Percentiles rank a stretch among this genome's conserved stretches.
phyloP scores from a whole-genome alignment of 441 rosid genomes.

The Populus trichocarpa region DNA sequence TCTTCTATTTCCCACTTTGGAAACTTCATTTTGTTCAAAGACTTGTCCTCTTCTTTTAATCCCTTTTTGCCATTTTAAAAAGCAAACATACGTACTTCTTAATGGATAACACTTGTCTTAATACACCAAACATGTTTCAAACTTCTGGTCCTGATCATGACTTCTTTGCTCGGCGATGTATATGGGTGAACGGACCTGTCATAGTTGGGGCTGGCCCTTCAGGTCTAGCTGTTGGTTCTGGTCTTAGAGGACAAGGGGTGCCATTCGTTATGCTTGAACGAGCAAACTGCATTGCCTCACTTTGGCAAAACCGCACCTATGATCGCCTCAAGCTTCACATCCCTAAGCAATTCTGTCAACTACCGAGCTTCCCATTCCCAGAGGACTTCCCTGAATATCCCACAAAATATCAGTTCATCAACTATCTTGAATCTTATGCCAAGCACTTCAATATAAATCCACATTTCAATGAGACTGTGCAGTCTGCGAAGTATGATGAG shows the following conservation, averaged over 20 bases:
- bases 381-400: slow-evolving; percentile 26
- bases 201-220: slow-evolving; percentile 32
- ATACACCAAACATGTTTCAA: slow-evolving; percentile 38
- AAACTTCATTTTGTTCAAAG: not conserved
- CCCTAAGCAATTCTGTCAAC: slow-evolving; percentile 34
- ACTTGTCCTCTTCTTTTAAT: not conserved
- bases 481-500: slow-evolving; percentile 24
- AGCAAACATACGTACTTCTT: not conserved
- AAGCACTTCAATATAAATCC: slow-evolving; percentile 24
- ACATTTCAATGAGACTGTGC: slow-evolving; percentile 24
- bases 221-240: too few species aligned
- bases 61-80: slow-evolving; percentile 4
- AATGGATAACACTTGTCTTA: slow-evolving; percentile 36
- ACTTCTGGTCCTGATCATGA: slow-evolving; percentile 14
- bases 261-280: too few species aligned
- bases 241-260: too few species aligned
- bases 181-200: slow-evolving; percentile 32
- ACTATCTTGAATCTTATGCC: slow-evolving; percentile 26
- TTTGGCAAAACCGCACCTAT: slow-evolving; percentile 32
- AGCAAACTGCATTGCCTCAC: too few species aligned
- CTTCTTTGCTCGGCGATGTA: slow-evolving; percentile 19
- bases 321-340: slow-evolving; percentile 32
- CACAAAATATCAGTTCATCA: slow-evolving; percentile 27
- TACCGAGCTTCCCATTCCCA: slow-evolving; percentile 27
- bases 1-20: not conserved